These are phyloP conservation scores for Dianthus caryophyllus DNA, from an alignment of 148 eudicot species.

Conservation along the genomic window DNA sequence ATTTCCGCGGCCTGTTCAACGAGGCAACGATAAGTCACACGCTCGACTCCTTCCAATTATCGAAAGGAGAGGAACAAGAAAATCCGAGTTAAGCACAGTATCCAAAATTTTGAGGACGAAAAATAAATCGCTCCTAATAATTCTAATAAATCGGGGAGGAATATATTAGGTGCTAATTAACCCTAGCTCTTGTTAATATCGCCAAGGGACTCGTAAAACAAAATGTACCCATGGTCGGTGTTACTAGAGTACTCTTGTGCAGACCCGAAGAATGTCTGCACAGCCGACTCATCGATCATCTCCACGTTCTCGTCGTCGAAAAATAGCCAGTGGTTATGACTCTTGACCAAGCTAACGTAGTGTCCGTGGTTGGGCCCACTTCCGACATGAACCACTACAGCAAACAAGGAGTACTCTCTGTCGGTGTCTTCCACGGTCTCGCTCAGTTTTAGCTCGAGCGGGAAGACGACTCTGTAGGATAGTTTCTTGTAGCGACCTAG, in stretches of 20 bases:
- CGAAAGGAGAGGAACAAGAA: not conserved
- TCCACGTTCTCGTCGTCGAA: constrained; percentile 88
- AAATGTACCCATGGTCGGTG: constrained; percentile 85
- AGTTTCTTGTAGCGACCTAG: constrained; percentile 78
- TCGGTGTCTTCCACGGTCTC: constrained; percentile 78
- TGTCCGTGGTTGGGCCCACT: constrained; percentile 88
- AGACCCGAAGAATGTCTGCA: constrained; percentile 83
- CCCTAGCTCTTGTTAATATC: constrained; percentile 35
- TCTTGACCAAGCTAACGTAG: constrained; percentile 81
- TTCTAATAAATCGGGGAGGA: constrained; percentile 5
- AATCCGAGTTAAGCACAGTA: not conserved
- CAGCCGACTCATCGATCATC: constrained; percentile 81
- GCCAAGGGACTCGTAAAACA: constrained; percentile 71
- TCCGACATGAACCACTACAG: constrained; percentile 85
- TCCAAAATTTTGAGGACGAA: constrained; percentile 20
- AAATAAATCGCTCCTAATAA: constrained; percentile 8
- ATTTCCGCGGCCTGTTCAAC: too few species aligned
- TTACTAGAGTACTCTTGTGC: constrained; percentile 82
- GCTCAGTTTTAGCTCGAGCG: constrained; percentile 77
- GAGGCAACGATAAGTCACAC: too few species aligned
- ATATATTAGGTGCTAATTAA: not conserved
- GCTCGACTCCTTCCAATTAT: too few species aligned
- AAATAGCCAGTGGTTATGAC: constrained; percentile 84
- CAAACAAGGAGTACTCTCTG: constrained; percentile 73
- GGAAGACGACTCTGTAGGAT: constrained; percentile 82